Evolutionary conservation across 2,329 filamentous ascomycete species (phyloP), one percentile per base, ranked within the genome.

Genomic region (Phaeomoniella chlamydospora): DNA sequence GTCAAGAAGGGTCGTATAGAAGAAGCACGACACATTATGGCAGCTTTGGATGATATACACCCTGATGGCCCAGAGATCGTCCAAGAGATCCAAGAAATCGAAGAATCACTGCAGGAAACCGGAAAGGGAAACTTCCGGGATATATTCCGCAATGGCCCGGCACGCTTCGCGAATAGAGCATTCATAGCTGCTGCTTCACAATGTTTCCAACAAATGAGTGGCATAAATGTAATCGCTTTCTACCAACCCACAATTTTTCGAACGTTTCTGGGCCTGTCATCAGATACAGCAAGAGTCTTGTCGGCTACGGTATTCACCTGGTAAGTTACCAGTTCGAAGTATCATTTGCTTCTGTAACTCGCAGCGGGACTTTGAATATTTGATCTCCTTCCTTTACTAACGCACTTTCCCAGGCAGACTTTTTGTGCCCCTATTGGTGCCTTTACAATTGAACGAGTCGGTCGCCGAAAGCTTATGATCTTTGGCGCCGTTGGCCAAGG

Each of bases 111-210:
- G 56, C 2, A 50, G 62, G 0, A 45, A 55, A 22, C 52, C 63
- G 2, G 58, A 68, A n/a, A 43, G 66, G 1, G 53, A 68, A 3
- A 64, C 62, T 0, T 65, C 55, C 43, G 55, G 57, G 13, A 57
- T 67, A 68, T 49, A 31, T 43, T 64, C 45, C 32, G 11, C 32
- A 34, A 18, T 18, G 15, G 14, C 18, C 18, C 16, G 15, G 14
- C 16, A 16, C 10, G 16, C 11, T 12, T 17, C 6, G 14, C 11
- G n/a, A 15, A 34, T 17, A 12, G 32, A 34, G 18, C 32, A 17
- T 34, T 18, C 32, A 34, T 34, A 12, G 32, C 32, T 18, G 15
- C 10, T 17, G 32, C 16, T 18, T 34, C 9, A 12, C 32, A 17
- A 18, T 17, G 11, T 9, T 34, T 16, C 10, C 32, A 34, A 17